Conservation (phyloP, 345 rosid genomes). For the Arabidopsis suecica region DNA sequence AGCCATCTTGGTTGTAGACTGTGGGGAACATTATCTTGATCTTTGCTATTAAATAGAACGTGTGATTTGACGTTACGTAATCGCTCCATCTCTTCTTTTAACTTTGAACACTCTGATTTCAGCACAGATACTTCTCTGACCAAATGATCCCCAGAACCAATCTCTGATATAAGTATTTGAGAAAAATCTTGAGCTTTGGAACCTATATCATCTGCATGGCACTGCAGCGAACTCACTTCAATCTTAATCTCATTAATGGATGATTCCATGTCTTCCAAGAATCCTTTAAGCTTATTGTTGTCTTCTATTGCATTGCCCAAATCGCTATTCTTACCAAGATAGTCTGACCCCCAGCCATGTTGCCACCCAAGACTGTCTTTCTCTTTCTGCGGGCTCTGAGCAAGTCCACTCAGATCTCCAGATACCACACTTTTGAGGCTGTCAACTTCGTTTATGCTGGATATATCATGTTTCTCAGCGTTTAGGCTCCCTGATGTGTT, state of each 20-base stretch:
- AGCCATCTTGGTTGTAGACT: constrained; percentile 63
- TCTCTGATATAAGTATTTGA: constrained; percentile 76
- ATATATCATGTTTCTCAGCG: constrained; percentile 84
- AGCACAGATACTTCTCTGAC: constrained; percentile 74
- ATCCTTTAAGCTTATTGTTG: constrained; percentile 75
- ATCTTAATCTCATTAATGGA: constrained; percentile 74
- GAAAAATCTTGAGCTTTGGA: constrained; percentile 68
- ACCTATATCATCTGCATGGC: constrained; percentile 77
- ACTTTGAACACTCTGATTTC: constrained; percentile 79
- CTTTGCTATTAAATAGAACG: constrained; percentile 49
- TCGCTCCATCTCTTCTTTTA: constrained; percentile 71
- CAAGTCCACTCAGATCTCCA: constrained; percentile 74
- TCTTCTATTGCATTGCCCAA: constrained; percentile 70
- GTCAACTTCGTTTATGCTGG: constrained; percentile 76
- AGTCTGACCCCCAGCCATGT: constrained; percentile 78
- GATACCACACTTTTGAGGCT: constrained; percentile 72
- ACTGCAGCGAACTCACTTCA: constrained; percentile 72
- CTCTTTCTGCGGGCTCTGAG: constrained; percentile 62
- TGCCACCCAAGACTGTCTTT: constrained; percentile 62
- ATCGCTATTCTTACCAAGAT: constrained; percentile 66
- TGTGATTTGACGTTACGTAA: constrained; percentile 48
- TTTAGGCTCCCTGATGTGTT: constrained; percentile 81
- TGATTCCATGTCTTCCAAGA: constrained; percentile 79
- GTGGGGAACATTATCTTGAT: constrained; percentile 50
- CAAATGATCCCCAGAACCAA: constrained; percentile 79